phyloP scores from a whole-genome alignment of 805 yeast genomes.

The Cyberlindnera subsufficiens region DNA sequence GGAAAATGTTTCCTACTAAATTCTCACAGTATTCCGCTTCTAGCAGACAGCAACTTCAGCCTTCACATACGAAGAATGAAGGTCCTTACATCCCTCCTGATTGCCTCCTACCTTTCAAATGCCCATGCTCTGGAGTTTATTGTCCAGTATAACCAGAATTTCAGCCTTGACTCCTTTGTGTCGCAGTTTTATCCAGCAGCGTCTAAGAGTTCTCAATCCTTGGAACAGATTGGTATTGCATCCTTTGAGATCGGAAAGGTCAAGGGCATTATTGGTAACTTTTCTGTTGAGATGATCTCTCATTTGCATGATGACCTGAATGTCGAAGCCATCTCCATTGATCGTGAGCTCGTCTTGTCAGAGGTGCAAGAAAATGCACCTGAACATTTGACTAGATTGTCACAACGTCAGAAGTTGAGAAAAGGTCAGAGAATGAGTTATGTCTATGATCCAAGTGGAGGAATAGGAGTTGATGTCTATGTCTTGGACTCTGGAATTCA shows the following conservation, averaged over 20 bases:
- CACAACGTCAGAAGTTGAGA: constrained; percentile 26
- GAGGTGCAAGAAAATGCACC: constrained; percentile 38
- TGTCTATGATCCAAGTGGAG: constrained; percentile 37
- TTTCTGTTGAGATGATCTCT: constrained; percentile 25
- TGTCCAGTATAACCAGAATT: constrained; percentile 22
- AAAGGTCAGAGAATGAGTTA: constrained; percentile 29
- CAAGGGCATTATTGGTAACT: constrained; percentile 32
- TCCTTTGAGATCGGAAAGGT: constrained; percentile 27
- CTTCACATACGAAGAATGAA: not conserved
- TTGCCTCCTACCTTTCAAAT: not conserved
- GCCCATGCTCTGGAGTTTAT: constrained; percentile 15
- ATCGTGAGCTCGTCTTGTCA: constrained; percentile 29
- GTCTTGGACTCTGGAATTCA: constrained; percentile 35
- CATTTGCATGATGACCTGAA: constrained; percentile 29
- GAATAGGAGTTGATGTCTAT: constrained; percentile 33
- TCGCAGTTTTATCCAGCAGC: constrained; percentile 11
- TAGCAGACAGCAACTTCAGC: no score
- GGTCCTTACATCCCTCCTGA: not conserved
- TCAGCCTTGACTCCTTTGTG: constrained; percentile 14
- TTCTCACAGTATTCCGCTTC: no score
- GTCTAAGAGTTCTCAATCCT: constrained; percentile 5
- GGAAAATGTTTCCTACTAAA: no score
- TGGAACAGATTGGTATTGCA: constrained; percentile 14
- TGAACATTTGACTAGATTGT: constrained; percentile 35
- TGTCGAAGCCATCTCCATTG: constrained; percentile 31